Evolutionary conservation across 352 stramenopile species (phyloP).

Genomic region (Phytophthora uliginosa): DNA sequence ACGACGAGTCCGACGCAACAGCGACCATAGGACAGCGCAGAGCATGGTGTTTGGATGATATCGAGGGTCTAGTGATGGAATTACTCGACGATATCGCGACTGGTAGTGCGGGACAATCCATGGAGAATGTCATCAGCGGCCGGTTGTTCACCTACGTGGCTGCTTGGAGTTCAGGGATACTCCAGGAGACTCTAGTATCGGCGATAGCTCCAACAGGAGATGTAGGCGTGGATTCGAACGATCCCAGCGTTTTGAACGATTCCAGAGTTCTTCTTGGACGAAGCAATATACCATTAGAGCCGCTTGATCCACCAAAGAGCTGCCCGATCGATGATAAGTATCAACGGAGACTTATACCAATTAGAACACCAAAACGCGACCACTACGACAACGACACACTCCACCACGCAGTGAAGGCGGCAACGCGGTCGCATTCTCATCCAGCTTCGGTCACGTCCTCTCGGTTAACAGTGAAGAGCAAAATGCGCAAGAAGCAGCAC

Average conservation of each 20-base stretch:
- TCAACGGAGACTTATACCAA: slow-evolving; percentile 33
- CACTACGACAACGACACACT: slow-evolving; percentile 28
- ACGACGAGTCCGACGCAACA: not conserved
- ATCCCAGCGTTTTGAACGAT: slow-evolving; percentile 6
- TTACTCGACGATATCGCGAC: slow-evolving; percentile 38
- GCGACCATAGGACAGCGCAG: not conserved
- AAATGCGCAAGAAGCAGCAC: slow-evolving; percentile 27
- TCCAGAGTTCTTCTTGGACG: slow-evolving; percentile 21
- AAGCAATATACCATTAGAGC: slow-evolving; percentile 11
- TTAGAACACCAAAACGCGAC: slow-evolving; percentile 12
- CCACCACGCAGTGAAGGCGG: slow-evolving; percentile 22
- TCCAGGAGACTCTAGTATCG: slow-evolving; percentile 37
- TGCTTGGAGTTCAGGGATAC: slow-evolving; percentile 11
- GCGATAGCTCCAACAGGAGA: slow-evolving; percentile 35
- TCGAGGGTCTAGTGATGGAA: slow-evolving; percentile 34
- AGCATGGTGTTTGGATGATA: slow-evolving; percentile 32
- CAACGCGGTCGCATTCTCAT: slow-evolving; percentile 17
- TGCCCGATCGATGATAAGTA: slow-evolving; percentile 27
- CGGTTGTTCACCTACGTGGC: slow-evolving; percentile 44
- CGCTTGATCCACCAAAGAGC: slow-evolving; percentile 20
- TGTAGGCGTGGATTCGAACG: slow-evolving; percentile 14
- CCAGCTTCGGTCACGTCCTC: slow-evolving; percentile 34
- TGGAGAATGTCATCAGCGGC: slow-evolving; percentile 35
- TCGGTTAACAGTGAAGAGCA: slow-evolving; percentile 30
- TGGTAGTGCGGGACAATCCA: slow-evolving; percentile 21